Evolutionary conservation across 352 stramenopile genomes (phyloP).

Genomic region (Peronospora destructor): DNA sequence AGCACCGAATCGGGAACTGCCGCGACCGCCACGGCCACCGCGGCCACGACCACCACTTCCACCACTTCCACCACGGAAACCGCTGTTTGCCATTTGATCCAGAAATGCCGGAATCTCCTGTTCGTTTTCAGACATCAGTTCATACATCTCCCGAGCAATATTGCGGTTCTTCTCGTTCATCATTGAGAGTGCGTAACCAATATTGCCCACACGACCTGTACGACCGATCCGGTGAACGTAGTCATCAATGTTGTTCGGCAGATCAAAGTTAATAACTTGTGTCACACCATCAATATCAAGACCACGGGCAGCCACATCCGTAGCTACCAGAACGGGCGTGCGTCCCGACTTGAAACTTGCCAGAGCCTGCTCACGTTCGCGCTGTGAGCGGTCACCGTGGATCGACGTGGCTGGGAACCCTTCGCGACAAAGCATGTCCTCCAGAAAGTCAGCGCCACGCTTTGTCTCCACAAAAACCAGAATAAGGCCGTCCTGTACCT

Average conservation of each 20-base stretch:
- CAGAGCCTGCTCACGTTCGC: slow-evolving; percentile 91
- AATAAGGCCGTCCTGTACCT: slow-evolving; percentile 86
- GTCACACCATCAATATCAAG: slow-evolving; percentile 98
- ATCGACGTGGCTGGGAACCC: slow-evolving; percentile 92
- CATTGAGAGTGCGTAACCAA: slow-evolving; percentile 94
- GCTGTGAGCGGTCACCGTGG: slow-evolving; percentile 96
- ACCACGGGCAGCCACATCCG: slow-evolving; percentile 96
- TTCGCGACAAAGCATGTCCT: slow-evolving; percentile 91
- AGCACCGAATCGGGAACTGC: slow-evolving; percentile 76
- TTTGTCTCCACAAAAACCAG: slow-evolving; percentile 99
- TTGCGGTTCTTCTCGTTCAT: slow-evolving; percentile 99
- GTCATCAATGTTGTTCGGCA: slow-evolving; percentile 97
- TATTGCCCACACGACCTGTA: slow-evolving; percentile 97
- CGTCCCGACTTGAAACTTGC: slow-evolving; percentile 88
- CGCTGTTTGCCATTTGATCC: slow-evolving; percentile 89
- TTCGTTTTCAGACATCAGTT: slow-evolving; percentile 93
- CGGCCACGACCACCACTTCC: slow-evolving; percentile 46
- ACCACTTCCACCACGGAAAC: slow-evolving; percentile 54
- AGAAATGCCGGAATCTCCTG: slow-evolving; percentile 93
- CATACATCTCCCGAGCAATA: slow-evolving; percentile 94
- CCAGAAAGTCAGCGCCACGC: slow-evolving; percentile 93
- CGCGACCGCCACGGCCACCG: slow-evolving; percentile 45
- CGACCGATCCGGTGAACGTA: slow-evolving; percentile 99
- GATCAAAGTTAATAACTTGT: slow-evolving; percentile 97
- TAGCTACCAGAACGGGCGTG: slow-evolving; percentile 94